Evolutionary conservation across 441 rosid species (phyloP).

Genomic region (Arabidopsis lyrata): DNA sequence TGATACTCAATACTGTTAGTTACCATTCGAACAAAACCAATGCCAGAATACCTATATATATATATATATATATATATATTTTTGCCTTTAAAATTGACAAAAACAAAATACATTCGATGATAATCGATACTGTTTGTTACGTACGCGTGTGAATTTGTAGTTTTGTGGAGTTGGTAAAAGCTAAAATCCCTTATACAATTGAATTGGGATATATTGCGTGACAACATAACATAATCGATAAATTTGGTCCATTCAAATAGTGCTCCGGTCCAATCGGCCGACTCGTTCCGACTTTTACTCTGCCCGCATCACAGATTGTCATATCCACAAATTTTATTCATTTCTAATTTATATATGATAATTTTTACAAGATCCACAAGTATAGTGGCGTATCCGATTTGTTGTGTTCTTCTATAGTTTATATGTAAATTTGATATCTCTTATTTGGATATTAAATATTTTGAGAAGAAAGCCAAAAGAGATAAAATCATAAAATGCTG

Average conservation of each 20-base stretch:
- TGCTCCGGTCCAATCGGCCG: slow-evolving; percentile 43
- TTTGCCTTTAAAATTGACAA: neutral
- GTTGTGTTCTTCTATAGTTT: neutral
- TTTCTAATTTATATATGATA: neutral
- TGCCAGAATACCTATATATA: neutral
- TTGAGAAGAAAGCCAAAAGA: slow-evolving; percentile 7
- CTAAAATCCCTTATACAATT: neutral
- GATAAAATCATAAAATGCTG: neutral
- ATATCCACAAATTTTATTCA: slow-evolving; percentile 7
- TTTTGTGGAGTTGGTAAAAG: slow-evolving; percentile 25
- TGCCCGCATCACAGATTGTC: slow-evolving; percentile 34
- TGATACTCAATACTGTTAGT: too few species aligned
- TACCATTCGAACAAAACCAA: neutral
- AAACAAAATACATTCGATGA: neutral
- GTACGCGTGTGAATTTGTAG: neutral
- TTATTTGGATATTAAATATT: neutral
- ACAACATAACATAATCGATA: slow-evolving; percentile 11
- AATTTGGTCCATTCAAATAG: slow-evolving; percentile 35
- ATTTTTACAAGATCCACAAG: neutral
- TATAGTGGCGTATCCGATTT: neutral
- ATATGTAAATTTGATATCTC: neutral
- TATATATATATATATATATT: too few species aligned
- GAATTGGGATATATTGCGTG: slow-evolving; percentile 26
- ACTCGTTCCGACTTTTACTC: slow-evolving; percentile 40
- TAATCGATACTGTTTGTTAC: neutral